A percentile compares a stretch with the other conserved stretches of the same genome.
phyloP scores from a whole-genome alignment of 495 filamentous ascomycete genomes.

The Neurospora sp. region DNA sequence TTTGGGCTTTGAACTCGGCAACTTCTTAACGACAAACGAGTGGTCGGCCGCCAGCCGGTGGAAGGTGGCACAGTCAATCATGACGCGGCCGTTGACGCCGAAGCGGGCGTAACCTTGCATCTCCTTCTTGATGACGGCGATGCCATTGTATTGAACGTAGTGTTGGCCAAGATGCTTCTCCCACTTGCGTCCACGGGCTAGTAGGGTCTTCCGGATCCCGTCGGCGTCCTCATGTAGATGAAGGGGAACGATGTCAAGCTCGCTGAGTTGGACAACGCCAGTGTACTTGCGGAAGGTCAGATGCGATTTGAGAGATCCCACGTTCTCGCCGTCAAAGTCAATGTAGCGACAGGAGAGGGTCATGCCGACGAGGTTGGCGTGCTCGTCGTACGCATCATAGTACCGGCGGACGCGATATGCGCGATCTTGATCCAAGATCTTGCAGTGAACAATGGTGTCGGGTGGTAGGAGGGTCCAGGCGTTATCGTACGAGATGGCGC shows the following conservation, averaged over 20 bases:
- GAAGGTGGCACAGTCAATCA: conserved; percentile 30
- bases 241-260: conserved; percentile 20
- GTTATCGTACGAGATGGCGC: conserved; percentile 23
- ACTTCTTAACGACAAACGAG: conserved; percentile 8
- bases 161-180: conserved; percentile 22
- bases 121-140: conserved; percentile 17
- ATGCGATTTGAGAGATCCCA: conserved; percentile 15
- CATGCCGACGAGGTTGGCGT: background rate
- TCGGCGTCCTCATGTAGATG: conserved; percentile 14
- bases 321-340: conserved; percentile 25
- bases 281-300: conserved; percentile 18
- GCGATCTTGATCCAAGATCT: conserved; percentile 18
- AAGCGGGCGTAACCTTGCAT: conserved; percentile 14
- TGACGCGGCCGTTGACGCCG: conserved; percentile 23
- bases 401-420: conserved; percentile 16
- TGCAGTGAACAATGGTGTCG: conserved; percentile 15
- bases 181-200: conserved; percentile 24
- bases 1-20: background rate
- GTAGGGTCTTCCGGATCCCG: conserved; percentile 13
- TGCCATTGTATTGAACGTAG: conserved; percentile 19
- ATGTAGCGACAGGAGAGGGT: conserved; percentile 8
- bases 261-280: conserved; percentile 14
- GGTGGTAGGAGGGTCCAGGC: conserved; percentile 30
- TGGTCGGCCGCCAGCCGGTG: conserved; percentile 17
- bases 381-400: conserved; percentile 12